Conservation (phyloP, 192 early-diverging fungal species). For the Pilobolus umbonatus region DNA sequence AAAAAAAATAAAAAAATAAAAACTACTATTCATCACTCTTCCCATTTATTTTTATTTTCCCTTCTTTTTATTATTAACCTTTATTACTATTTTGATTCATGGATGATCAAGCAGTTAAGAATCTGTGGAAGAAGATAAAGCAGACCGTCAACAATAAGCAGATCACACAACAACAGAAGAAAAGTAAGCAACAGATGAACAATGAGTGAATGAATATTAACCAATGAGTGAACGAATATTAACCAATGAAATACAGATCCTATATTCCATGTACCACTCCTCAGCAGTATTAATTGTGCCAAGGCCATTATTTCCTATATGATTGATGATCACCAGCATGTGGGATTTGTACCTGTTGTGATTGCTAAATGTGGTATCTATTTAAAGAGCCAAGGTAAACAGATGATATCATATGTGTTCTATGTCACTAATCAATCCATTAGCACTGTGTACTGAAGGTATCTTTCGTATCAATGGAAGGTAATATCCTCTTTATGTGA, state of each 20-base stretch:
- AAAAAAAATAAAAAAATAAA: too few species aligned
- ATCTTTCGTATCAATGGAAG: constrained; percentile 68
- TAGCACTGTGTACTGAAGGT: constrained; percentile 55
- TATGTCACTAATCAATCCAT: constrained; percentile 14
- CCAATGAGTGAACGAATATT: neutral
- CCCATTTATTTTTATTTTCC: too few species aligned
- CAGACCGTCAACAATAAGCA: neutral
- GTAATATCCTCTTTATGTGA: neutral
- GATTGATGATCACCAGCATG: constrained; percentile 29
- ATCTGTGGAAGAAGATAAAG: constrained; percentile 10
- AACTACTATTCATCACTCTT: too few species aligned
- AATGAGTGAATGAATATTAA: neutral
- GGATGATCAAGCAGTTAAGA: constrained; percentile 11
- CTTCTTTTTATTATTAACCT: too few species aligned
- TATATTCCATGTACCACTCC: constrained; percentile 31
- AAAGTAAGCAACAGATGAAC: neutral
- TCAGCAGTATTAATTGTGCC: constrained; percentile 21
- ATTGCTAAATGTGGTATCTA: constrained; percentile 38
- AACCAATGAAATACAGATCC: neutral
- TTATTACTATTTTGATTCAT: too few species aligned
- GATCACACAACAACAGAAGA: constrained; percentile 3
- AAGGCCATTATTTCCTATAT: constrained; percentile 30
- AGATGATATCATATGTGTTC: constrained; percentile 1
- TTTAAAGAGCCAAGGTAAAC: constrained; percentile 35
- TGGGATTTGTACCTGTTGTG: constrained; percentile 33